Percentiles rank a stretch among this genome's conserved stretches.
These are phyloP conservation scores for Mucor indicus DNA, from an alignment of 371 early-diverging fungal genomes.

Conservation along the genomic window DNA sequence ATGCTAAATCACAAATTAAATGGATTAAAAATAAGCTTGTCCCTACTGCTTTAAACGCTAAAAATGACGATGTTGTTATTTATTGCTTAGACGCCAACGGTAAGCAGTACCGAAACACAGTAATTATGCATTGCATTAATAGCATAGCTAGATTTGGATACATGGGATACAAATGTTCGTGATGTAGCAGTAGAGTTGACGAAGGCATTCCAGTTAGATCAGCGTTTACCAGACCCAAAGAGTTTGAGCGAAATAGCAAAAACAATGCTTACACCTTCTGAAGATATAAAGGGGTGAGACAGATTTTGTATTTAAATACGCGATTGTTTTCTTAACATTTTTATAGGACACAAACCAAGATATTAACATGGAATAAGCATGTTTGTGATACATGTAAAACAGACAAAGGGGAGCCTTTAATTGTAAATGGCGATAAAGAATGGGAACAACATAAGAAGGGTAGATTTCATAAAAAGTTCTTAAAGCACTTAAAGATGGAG, in stretches of 20 bases:
- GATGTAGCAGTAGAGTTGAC: slow-evolving; percentile 52
- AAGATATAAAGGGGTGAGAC: slow-evolving; percentile 28
- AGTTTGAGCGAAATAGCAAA: slow-evolving; percentile 32
- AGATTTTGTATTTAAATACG: neutral
- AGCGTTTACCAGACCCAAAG: slow-evolving; percentile 39
- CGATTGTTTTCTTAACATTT: slow-evolving; percentile 1
- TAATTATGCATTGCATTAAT: neutral
- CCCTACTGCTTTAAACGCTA: slow-evolving; percentile 41
- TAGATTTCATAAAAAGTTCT: slow-evolving; percentile 55
- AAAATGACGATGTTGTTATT: slow-evolving; percentile 38
- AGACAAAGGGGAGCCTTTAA: slow-evolving; percentile 37
- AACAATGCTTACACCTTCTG: slow-evolving; percentile 28
- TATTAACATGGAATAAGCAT: slow-evolving; percentile 62
- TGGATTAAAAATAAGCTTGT: slow-evolving; percentile 91
- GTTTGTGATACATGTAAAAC: slow-evolving; percentile 60
- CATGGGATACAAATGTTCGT: slow-evolving; percentile 56
- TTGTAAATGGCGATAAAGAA: slow-evolving; percentile 68
- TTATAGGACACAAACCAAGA: slow-evolving; percentile 44
- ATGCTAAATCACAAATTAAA: slow-evolving; percentile 83
- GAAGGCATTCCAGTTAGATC: slow-evolving; percentile 30
- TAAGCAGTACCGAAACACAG: slow-evolving; percentile 18
- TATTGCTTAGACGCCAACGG: slow-evolving; percentile 82
- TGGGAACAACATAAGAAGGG: slow-evolving; percentile 67
- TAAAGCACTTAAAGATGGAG: slow-evolving; percentile 24
- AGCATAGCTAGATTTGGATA: slow-evolving; percentile 43